Conservation (phyloP, 305 asterid species). For the Stenogyne calaminthoides region DNA sequence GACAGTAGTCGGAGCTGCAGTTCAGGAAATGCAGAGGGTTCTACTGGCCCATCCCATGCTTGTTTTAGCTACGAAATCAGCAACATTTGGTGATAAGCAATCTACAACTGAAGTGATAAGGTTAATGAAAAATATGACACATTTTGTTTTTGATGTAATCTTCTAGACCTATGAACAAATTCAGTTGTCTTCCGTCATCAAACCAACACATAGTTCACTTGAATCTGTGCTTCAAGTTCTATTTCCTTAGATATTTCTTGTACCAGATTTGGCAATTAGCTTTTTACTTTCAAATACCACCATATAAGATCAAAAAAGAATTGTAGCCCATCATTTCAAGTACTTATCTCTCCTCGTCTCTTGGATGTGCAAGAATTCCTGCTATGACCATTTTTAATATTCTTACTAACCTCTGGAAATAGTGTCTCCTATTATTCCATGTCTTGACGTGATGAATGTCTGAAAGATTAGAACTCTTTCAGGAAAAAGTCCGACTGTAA, state of each 20-base stretch:
- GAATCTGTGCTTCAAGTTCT: not conserved
- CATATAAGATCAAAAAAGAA: not conserved
- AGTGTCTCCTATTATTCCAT: not conserved
- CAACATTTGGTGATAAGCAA: conserved; percentile 53
- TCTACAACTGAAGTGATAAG: conserved; percentile 47
- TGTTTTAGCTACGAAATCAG: conserved; percentile 71
- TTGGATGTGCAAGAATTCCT: not conserved
- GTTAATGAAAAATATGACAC: conserved; percentile 38
- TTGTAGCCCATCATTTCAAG: not conserved
- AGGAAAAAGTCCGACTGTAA: conserved; percentile 47
- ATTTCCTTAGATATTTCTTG: not conserved
- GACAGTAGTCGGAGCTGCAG: conserved; percentile 59
- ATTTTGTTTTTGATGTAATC: not conserved
- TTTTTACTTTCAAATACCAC: not conserved
- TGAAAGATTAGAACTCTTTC: conserved; percentile 27
- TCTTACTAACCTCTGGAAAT: not conserved
- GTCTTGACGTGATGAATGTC: not conserved
- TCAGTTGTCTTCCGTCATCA: not conserved
- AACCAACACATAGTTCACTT: not conserved
- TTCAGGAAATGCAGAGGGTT: conserved; percentile 74
- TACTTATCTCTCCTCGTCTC: not conserved
- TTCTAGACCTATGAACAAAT: not conserved
- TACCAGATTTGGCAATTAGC: not conserved
- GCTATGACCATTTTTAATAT: not conserved
- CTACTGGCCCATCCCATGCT: conserved; percentile 74